Evolutionary conservation across 1,284 basidiomycete species (phyloP), one percentile per base, ranked within the genome.

Genomic region (Phellinidium pouzarii): DNA sequence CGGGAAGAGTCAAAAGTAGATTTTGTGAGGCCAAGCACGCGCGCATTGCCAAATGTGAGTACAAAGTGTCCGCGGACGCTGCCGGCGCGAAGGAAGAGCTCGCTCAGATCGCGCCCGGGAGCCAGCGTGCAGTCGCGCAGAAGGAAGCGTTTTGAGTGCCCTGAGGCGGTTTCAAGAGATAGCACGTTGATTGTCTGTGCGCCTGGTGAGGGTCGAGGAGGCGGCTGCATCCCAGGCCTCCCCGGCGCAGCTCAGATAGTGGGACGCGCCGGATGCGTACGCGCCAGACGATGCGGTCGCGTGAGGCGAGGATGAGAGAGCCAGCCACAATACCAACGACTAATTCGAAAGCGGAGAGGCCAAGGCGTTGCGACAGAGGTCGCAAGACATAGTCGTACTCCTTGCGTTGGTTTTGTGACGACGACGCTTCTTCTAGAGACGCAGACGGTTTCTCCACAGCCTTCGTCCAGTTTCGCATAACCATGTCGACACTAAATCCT

Each of bases 281-380:
- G 4, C 55, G 55, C 55, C 52, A 57, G 29, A 57, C 52, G 20
- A 42, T 47, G 11, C 55, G 46, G 42, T 57, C 55, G 14, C 52
- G 51, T 8, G 52, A 53, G 4, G 52, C 52, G 23, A 57, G 51
- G 23, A 57, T 57, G 8, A 50, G 37, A 1, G 51, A 51, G 9
- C 52, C 55, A 11, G 48, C 55, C 12, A 25, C 47, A 4, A 37
- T 34, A 26, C 55, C 55, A 3, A 53, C 27, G 26, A 34, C 14
- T 2, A 57, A 12, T 25, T 50, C 46, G 27, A 50, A 41, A 7
- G 34, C 20, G 22, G 51, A 34, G 9, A 57, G 43, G 9, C 31
- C 45, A n/a, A 57, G 47, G 3, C 55, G 51, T 27, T 57, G 55
- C 52, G 47, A 53, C 17, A 57, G 37, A n/a, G 55, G 55, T 12